These are phyloP conservation scores for rapeseed (Brassica napus) DNA, from an alignment of 345 rosid genomes.

Conservation along the genomic window DNA sequence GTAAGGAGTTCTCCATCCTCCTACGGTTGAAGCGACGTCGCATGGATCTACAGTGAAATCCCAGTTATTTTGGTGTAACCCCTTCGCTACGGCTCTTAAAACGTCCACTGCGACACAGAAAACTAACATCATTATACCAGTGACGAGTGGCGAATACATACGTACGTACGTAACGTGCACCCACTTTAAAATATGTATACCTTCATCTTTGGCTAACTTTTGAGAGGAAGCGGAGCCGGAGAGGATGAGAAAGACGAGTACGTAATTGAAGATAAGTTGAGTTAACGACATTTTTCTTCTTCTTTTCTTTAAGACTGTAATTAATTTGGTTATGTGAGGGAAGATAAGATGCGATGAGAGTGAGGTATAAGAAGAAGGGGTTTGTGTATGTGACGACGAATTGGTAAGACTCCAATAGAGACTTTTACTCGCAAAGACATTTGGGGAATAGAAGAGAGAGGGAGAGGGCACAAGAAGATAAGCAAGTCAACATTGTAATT, in stretches of 20 bases:
- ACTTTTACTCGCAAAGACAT: background rate
- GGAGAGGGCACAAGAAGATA: background rate
- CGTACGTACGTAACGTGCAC: background rate
- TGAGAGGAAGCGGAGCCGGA: slow-evolving; percentile 33
- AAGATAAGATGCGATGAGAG: slow-evolving; percentile 4
- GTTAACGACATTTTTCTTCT: slow-evolving; percentile 15
- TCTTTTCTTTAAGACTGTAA: background rate
- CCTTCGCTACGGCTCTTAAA: slow-evolving; percentile 45
- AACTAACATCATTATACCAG: background rate
- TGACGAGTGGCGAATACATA: background rate
- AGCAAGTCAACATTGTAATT: background rate
- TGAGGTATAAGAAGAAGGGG: background rate
- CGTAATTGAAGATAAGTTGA: slow-evolving; percentile 23
- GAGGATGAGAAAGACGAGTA: slow-evolving; percentile 21
- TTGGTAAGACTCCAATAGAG: background rate
- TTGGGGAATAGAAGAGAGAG: background rate
- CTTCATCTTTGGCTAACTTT: slow-evolving; percentile 42
- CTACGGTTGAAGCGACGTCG: slow-evolving; percentile 13
- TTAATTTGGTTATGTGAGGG: background rate
- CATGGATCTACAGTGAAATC: slow-evolving; percentile 60
- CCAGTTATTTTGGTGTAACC: slow-evolving; percentile 44
- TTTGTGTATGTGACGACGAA: slow-evolving; percentile 8
- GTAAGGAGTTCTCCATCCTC: slow-evolving; percentile 43
- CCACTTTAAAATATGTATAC: background rate
- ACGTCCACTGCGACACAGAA: slow-evolving; percentile 46